Evolutionary conservation across 2,329 filamentous ascomycete species (phyloP).

Genomic region (Colletotrichum destructivum): DNA sequence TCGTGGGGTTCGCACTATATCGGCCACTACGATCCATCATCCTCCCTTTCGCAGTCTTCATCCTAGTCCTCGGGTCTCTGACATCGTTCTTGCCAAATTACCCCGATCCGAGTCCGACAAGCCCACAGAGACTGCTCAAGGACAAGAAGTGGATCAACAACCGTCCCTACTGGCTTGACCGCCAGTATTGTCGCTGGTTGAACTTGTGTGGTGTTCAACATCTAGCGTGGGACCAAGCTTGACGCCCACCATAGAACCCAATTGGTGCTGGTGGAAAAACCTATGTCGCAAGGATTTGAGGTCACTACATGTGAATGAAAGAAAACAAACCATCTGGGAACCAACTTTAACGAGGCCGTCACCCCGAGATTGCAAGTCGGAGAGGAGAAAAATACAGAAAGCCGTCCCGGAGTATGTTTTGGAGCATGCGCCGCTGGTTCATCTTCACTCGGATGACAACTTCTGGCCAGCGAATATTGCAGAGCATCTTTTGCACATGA

Average conservation of each 20-base stretch:
- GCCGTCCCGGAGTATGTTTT: constrained; percentile 83
- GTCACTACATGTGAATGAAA: no score
- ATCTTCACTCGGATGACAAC: constrained; percentile 87
- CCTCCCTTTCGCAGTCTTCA: constrained; percentile 56
- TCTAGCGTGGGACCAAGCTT: constrained; percentile 72
- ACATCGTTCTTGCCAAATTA: constrained; percentile 66
- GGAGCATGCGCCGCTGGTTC: constrained; percentile 86
- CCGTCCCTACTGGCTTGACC: constrained; percentile 81
- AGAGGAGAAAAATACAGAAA: constrained; percentile 43
- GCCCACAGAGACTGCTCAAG: constrained; percentile 71
- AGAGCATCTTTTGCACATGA: constrained; percentile 81
- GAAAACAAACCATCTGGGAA: no score
- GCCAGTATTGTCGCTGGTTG: constrained; percentile 84
- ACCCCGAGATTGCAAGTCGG: constrained; percentile 29
- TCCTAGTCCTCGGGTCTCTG: constrained; percentile 59
- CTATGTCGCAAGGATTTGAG: constrained; percentile 45
- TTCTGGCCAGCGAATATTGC: constrained; percentile 93
- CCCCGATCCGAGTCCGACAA: constrained; percentile 74
- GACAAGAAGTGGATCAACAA: constrained; percentile 79
- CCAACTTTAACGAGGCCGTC: constrained; percentile 24
- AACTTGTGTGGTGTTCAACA: constrained; percentile 85
- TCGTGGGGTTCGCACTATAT: no score
- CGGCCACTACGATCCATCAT: constrained; percentile 47
- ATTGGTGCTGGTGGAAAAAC: constrained; percentile 47
- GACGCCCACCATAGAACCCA: constrained; percentile 48